Evolutionary conservation across 1,139 yeast genomes (phyloP).

Genomic region (Geotrichum macrosporum): DNA sequence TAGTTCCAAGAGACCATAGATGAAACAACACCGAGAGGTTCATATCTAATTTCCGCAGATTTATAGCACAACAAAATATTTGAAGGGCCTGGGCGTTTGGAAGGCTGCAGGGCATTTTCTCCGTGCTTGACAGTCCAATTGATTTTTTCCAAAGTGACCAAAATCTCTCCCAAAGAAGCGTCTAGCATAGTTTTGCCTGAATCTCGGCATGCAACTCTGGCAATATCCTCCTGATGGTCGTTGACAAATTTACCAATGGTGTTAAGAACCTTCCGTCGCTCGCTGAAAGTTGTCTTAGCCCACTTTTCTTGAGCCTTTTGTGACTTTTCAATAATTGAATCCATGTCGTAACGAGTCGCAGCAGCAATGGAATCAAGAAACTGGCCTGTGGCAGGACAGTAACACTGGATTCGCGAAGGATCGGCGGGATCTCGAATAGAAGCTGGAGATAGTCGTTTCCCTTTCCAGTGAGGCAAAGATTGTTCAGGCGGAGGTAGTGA

Average conservation of each 20-base stretch:
- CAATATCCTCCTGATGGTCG: slow-evolving; percentile 79
- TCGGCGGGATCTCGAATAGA: slow-evolving; percentile 52
- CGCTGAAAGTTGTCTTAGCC: slow-evolving; percentile 54
- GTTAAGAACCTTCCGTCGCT: slow-evolving; percentile 64
- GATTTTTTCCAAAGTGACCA: slow-evolving; percentile 88
- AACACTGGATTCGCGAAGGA: slow-evolving; percentile 67
- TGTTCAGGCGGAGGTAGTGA: slow-evolving; percentile 67
- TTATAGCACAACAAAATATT: slow-evolving; percentile 77
- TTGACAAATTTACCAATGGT: slow-evolving; percentile 69
- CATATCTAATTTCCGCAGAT: slow-evolving; percentile 87
- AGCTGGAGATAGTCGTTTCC: slow-evolving; percentile 65
- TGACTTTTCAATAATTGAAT: slow-evolving; percentile 55
- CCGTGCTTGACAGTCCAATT: slow-evolving; percentile 88
- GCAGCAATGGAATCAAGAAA: slow-evolving; percentile 67
- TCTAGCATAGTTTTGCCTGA: slow-evolving; percentile 94
- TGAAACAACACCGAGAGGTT: slow-evolving; percentile 82
- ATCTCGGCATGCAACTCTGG: slow-evolving; percentile 90
- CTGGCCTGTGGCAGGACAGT: slow-evolving; percentile 96
- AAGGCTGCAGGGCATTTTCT: slow-evolving; percentile 61
- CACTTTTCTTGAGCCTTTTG: slow-evolving; percentile 49
- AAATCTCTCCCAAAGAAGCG: slow-evolving; percentile 88
- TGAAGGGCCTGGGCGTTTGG: slow-evolving; percentile 81
- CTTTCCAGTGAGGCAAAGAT: slow-evolving; percentile 90
- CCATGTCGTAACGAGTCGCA: slow-evolving; percentile 63
- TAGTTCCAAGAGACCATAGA: slow-evolving; percentile 96